A percentile compares a stretch with the other conserved stretches of the same genome.
phyloP scores from a whole-genome alignment of 345 rosid genomes.

The Physaria fendleri region DNA sequence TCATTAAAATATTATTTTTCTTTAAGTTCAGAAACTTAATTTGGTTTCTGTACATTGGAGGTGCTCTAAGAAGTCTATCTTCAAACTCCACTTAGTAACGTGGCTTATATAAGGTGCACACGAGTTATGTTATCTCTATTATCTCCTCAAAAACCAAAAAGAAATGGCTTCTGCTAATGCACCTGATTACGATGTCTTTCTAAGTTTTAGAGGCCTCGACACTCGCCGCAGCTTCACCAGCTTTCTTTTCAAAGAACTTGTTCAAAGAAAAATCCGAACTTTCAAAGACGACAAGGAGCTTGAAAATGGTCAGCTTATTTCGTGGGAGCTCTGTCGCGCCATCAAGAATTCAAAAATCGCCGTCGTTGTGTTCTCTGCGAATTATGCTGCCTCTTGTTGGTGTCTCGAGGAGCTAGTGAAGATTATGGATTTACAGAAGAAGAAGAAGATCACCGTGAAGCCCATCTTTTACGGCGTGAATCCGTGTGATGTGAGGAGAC shows the following conservation, averaged over 20 bases:
- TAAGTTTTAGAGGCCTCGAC: conserved; percentile 31
- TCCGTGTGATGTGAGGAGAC: conserved; percentile 15
- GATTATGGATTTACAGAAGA: conserved; percentile 8
- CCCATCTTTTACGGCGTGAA: conserved; percentile 26
- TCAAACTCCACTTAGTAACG: too few species aligned
- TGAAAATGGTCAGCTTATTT: conserved; percentile 5
- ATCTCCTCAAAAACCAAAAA: too few species aligned
- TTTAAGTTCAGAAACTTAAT: too few species aligned
- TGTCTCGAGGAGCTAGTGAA: conserved; percentile 21
- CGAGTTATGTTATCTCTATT: too few species aligned
- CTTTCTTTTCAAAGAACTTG: too few species aligned
- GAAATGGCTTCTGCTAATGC: background rate
- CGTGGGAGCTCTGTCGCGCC: conserved; percentile 16
- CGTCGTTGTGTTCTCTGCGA: conserved; percentile 15
- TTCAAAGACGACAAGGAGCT: conserved; percentile 27
- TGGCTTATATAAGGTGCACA: too few species aligned
- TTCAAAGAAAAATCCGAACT: background rate
- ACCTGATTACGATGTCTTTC: conserved; percentile 14
- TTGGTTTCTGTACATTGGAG: too few species aligned
- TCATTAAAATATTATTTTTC: too few species aligned
- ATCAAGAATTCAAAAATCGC: conserved; percentile 18
- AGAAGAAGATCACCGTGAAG: background rate
- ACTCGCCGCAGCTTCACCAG: conserved; percentile 20
- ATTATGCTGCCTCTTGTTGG: conserved; percentile 24
- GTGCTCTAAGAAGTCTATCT: too few species aligned